phyloP scores from a whole-genome alignment of 2,329 filamentous ascomycete species.

The Decorospora gaudefroyi region DNA sequence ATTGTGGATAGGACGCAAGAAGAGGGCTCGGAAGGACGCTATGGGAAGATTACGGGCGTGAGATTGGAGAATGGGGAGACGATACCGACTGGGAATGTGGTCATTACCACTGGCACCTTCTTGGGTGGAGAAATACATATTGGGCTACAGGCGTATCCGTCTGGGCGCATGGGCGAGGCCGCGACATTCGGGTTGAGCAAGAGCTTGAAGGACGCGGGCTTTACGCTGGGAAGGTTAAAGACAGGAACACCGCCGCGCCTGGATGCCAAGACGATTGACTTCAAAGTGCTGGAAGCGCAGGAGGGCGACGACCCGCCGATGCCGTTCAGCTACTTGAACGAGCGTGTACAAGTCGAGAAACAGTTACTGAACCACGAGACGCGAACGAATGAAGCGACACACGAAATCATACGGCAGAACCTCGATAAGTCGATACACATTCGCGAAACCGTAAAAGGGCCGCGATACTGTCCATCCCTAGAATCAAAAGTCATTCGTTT shows the following conservation, averaged over 20 bases:
- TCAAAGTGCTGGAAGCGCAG: conserved; percentile 70
- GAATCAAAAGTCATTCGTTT: conserved; percentile 95
- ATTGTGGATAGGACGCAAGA: conserved; percentile 65
- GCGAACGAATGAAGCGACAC: conserved; percentile 80
- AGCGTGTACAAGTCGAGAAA: conserved; percentile 73
- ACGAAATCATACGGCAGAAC: conserved; percentile 83
- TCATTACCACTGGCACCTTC: conserved; percentile 97
- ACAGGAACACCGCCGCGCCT: conserved; percentile 93
- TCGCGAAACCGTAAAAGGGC: conserved; percentile 89
- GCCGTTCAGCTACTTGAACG: conserved; percentile 91
- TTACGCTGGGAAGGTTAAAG: conserved; percentile 86
- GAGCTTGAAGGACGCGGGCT: conserved; percentile 84
- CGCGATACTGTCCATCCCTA: conserved; percentile 91
- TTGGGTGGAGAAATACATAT: conserved; percentile 96
- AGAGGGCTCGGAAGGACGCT: conserved; percentile 54
- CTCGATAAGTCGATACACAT: conserved; percentile 98
- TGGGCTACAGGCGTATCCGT: conserved; percentile 79
- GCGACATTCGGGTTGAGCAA: conserved; percentile 92
- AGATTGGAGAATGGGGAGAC: conserved; percentile 85
- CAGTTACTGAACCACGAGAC: conserved; percentile 88
- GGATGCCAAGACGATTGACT: conserved; percentile 81
- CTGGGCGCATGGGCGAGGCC: conserved; percentile 90
- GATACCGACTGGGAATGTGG: conserved; percentile 76
- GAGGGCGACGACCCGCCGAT: conserved; percentile 80
- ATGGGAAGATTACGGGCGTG: conserved; percentile 80